A percentile compares a stretch with the other conserved stretches of the same genome.
These are phyloP conservation scores for Thielaviopsis euricoi DNA, from an alignment of 2,329 filamentous ascomycete genomes.

Conservation along the genomic window DNA sequence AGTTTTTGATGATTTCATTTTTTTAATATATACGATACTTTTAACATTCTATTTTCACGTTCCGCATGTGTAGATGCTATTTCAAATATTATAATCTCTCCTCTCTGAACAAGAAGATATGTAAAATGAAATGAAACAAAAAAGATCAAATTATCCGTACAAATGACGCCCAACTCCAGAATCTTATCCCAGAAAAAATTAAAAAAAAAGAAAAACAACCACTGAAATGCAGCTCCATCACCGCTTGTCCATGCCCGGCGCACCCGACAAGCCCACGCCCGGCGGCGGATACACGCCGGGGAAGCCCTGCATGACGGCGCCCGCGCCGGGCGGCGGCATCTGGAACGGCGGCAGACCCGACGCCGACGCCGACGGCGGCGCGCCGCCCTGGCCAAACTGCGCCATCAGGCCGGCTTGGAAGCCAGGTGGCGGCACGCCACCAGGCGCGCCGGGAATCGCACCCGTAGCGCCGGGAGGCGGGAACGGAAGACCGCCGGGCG, in stretches of 20 bases:
- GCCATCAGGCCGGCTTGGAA: conserved; percentile 15
- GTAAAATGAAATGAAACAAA: too few species aligned
- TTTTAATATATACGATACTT: background rate
- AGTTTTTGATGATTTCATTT: background rate
- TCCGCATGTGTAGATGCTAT: too few species aligned
- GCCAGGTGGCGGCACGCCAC: conserved; percentile 19
- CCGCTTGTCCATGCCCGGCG: conserved; percentile 24
- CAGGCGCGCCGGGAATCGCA: conserved; percentile 23
- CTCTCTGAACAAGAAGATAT: too few species aligned
- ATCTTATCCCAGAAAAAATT: too few species aligned
- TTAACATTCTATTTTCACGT: background rate
- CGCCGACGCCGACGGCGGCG: conserved; percentile 16
- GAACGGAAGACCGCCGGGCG: conserved; percentile 19
- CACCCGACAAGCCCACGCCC: background rate
- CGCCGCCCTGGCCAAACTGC: conserved; percentile 17
- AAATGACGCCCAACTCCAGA: conserved; percentile 4
- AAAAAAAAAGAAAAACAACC: too few species aligned
- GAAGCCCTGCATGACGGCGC: conserved; percentile 13
- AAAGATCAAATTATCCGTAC: background rate
- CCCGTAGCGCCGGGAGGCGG: conserved; percentile 16
- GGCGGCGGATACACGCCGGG: conserved; percentile 6
- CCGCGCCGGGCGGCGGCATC: conserved; percentile 14
- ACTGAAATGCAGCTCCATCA: background rate
- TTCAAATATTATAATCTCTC: background rate
- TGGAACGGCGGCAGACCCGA: conserved; percentile 16